Conservation (phyloP, 805 yeast genomes). For the Barnettozyma populi region DNA sequence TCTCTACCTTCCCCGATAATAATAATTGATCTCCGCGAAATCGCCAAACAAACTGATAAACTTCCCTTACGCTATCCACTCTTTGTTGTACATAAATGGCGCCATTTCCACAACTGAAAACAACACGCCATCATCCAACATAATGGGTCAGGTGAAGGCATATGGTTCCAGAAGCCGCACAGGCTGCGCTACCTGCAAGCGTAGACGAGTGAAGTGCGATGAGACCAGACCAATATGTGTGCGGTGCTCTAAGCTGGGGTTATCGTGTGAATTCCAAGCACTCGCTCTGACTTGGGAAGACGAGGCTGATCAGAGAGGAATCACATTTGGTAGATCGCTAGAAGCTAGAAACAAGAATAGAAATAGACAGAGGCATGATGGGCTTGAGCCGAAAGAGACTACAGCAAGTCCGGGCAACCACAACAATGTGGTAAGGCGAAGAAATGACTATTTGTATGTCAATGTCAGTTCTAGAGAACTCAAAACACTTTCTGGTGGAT, state of each 20-base stretch:
- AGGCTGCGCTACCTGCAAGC: constrained; percentile 47
- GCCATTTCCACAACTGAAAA: not conserved
- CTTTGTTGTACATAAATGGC: not conserved
- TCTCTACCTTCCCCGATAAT: not conserved
- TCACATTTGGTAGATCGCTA: constrained; percentile 33
- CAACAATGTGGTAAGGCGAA: constrained; percentile 5
- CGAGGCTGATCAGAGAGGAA: constrained; percentile 31
- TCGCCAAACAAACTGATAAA: not conserved
- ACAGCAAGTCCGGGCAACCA: not conserved
- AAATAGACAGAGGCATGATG: not conserved
- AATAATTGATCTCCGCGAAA: not conserved
- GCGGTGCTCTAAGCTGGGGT: constrained; percentile 25
- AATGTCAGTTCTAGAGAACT: constrained; percentile 10
- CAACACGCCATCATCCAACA: not conserved
- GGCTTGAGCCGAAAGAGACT: not conserved
- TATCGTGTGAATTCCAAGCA: constrained; percentile 21
- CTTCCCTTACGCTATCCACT: too few relatives aligned
- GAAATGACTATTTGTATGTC: constrained; percentile 13
- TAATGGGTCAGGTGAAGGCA: constrained; percentile 24
- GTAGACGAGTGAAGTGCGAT: constrained; percentile 44
- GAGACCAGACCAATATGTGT: constrained; percentile 30
- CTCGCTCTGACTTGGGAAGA: constrained; percentile 31
- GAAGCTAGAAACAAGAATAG: constrained; percentile 16
- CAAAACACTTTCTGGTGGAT: constrained; percentile 3
- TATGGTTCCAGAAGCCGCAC: constrained; percentile 29